phyloP scores from a whole-genome alignment of 345 rosid species.

The Arabidopsis arenosa region DNA sequence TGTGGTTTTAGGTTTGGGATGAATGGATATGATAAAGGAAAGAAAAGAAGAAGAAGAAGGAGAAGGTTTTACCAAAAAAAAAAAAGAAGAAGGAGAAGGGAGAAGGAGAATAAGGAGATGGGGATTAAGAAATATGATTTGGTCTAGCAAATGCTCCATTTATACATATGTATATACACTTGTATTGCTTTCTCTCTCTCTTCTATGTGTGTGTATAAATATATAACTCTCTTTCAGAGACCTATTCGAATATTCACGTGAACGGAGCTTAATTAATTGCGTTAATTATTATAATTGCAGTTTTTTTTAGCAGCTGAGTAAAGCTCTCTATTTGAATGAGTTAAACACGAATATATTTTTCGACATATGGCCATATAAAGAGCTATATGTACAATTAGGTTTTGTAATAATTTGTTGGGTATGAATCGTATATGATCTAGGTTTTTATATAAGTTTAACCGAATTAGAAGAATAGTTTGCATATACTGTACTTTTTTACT shows the following conservation, averaged over 20 bases:
- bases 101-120: conserved; percentile 3
- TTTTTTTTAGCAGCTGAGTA: background rate
- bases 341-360: background rate
- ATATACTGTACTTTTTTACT: background rate
- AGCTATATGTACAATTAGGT: background rate
- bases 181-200: background rate
- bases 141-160: conserved; percentile 31
- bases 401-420: background rate
- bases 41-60: conserved; percentile 4
- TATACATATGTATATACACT: background rate
- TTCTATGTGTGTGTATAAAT: background rate
- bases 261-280: background rate
- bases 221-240: background rate
- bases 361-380: background rate
- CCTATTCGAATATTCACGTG: conserved; percentile 1
- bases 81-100: background rate
- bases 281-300: background rate
- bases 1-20: conserved; percentile 10
- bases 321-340: conserved; percentile 6
- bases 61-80: background rate
- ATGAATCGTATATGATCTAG: background rate
- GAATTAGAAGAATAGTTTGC: background rate
- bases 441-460: background rate
- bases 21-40: conserved; percentile 5
- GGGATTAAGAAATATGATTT: conserved; percentile 22